A percentile compares a stretch with the other conserved stretches of the same genome.
phyloP scores from a whole-genome alignment of 106 monocot species.

The Dactylorhiza incarnata region DNA sequence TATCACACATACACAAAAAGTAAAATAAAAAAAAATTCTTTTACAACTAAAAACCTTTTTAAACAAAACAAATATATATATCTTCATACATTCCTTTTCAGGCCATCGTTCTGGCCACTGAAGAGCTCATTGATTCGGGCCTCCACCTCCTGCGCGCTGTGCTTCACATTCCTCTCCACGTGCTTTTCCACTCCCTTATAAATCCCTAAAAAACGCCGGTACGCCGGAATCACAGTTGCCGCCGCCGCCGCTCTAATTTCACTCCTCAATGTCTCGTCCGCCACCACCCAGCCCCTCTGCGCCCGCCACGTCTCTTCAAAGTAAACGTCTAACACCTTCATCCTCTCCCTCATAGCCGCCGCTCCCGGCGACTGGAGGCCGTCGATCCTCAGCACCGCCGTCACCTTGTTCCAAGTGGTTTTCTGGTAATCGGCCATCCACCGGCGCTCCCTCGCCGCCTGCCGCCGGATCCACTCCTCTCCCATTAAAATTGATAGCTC shows the following conservation, averaged over 20 bases:
- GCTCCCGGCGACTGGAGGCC: neutral
- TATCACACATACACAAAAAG: too few relatives aligned
- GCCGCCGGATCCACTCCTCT: conserved; percentile 65
- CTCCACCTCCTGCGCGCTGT: conserved; percentile 16
- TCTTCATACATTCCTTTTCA: neutral
- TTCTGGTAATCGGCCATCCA: conserved; percentile 61
- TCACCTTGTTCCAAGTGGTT: conserved; percentile 59
- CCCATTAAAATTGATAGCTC: conserved; percentile 63
- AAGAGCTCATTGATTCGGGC: conserved; percentile 16
- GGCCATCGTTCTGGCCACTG: neutral
- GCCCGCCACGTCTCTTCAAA: conserved; percentile 24
- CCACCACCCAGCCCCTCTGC: conserved; percentile 35
- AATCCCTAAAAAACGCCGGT: conserved; percentile 16
- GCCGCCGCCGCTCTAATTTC: conserved; percentile 27
- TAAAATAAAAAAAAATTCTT: too few relatives aligned
- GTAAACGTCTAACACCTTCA: conserved; percentile 16
- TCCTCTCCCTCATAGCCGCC: conserved; percentile 13
- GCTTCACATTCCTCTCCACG: conserved; percentile 9
- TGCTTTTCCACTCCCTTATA: conserved; percentile 2
- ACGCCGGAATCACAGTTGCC: conserved; percentile 13
- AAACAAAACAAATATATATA: too few relatives aligned
- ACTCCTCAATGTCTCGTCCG: conserved; percentile 23
- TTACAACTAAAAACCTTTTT: too few relatives aligned
- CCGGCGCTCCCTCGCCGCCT: conserved; percentile 34
- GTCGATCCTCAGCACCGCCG: conserved; percentile 25